Conservation (phyloP, 345 rosid genomes). For the Clausena lansium region DNA sequence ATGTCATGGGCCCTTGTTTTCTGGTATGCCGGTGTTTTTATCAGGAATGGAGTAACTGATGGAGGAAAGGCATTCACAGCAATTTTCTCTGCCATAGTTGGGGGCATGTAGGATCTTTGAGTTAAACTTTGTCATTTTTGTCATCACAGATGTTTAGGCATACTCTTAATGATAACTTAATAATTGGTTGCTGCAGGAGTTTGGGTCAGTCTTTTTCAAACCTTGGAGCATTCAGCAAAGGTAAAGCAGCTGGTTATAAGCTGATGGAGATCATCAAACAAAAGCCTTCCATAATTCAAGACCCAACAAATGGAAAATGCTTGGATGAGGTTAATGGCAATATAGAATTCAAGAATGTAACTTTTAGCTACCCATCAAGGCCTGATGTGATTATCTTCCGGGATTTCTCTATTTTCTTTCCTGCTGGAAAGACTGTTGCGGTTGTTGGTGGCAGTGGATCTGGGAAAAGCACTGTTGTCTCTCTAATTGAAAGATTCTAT, state of each 20-base stretch:
- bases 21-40: conserved; percentile 99
- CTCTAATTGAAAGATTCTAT: conserved; percentile 90
- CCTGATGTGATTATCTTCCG: conserved; percentile 92
- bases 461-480: conserved; percentile 98
- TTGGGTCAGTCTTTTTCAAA: conserved; percentile 99
- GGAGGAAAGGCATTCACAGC: conserved; percentile 99
- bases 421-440: conserved; percentile 94
- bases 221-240: conserved; percentile 99
- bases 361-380: conserved; percentile 96
- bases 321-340: conserved; percentile 80
- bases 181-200: conserved; percentile 59
- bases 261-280: conserved; percentile 95
- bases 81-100: conserved; percentile 98
- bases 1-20: conserved; percentile 99
- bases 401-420: conserved; percentile 83
- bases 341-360: conserved; percentile 88
- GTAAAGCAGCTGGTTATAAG: conserved; percentile 95
- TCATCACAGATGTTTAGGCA: neutral
- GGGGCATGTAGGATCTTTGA: conserved; percentile 80
- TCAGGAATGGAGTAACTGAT: conserved; percentile 87
- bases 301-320: conserved; percentile 62
- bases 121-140: neutral
- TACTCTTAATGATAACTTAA: neutral
- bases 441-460: conserved; percentile 99
- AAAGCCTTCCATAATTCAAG: conserved; percentile 84